Evolutionary conservation across 2,329 filamentous ascomycete species (phyloP), one percentile per base, ranked within the genome.

Genomic region (Penicillium digitatum): DNA sequence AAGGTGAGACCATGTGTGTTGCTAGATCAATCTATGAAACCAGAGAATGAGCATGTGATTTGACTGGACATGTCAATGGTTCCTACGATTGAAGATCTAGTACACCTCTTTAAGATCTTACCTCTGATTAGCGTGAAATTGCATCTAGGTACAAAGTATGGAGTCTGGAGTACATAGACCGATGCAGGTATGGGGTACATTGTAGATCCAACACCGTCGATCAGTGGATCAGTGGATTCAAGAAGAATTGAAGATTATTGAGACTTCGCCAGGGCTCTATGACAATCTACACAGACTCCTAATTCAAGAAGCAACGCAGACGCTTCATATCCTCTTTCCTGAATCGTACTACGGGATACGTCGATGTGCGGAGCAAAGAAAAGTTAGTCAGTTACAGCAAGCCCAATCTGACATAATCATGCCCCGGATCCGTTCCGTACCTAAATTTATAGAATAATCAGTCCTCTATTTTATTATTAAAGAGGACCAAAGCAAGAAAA

Each of bases 201-300:
- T 10, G 16, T 27, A 35, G 45, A 54, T 48, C 8, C 3, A 42
- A 42, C 5, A 18, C 26, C 8, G 56, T 40, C 44, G 51, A 49
- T 58, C 50, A 52, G 45, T 56, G 44, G 48, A 52, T 26, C 44
- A 46, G 45, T 53, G 51, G 45, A 34, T 37, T 40, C 34, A 31
- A 42, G 18, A 24, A 31, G n/a, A 18, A 45, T 49, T n/a, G 31
- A 43, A 24, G 31, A 37, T 29, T 37, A 27, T 16, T 37, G 31
- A 29, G 22, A 12, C 6, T 38, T 45, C 9, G 18, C 14, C 27
- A n/a, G 27, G 29, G 35, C n/a, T 40, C 32, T 40, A 5, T 14
- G n/a, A 12, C 11, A n/a, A 46, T 40, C 48, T 40, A 29, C 47
- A 26, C 2, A 10, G 32, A 29, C 26, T 35, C 18, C n/a, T 22